phyloP scores from a whole-genome alignment of 2,329 filamentous ascomycete genomes.

The Macroventuria anomochaeta region DNA sequence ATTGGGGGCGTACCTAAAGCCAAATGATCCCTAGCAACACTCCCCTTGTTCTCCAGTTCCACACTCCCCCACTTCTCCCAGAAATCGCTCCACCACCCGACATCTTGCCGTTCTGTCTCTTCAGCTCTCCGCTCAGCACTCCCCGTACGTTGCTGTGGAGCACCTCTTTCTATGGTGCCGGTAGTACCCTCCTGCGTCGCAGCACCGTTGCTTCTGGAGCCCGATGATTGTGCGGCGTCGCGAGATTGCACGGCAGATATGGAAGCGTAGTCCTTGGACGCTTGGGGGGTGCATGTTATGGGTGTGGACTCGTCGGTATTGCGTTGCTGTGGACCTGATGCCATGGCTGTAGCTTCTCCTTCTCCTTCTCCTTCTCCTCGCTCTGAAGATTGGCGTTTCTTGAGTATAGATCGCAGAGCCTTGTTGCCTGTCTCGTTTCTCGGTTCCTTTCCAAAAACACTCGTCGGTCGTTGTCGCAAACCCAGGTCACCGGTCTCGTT shows the following conservation, averaged over 20 bases:
- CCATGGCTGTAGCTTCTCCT: neutral
- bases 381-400: neutral
- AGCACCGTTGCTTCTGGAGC: slow-evolving; percentile 5
- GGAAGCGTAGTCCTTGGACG: slow-evolving; percentile 30
- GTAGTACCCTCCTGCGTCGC: slow-evolving; percentile 3
- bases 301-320: slow-evolving; percentile 49
- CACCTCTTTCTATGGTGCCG: neutral
- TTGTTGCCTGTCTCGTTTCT: slow-evolving; percentile 1
- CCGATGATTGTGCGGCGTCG: slow-evolving; percentile 1
- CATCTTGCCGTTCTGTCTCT: slow-evolving; percentile 28
- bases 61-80: slow-evolving; percentile 69
- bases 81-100: slow-evolving; percentile 61
- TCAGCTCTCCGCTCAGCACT: slow-evolving; percentile 34
- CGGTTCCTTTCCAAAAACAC: neutral
- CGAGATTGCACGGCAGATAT: slow-evolving; percentile 25
- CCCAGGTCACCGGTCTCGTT: neutral
- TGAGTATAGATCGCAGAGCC: neutral
- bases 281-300: slow-evolving; percentile 25
- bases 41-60: slow-evolving; percentile 85
- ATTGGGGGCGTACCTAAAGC: slow-evolving; percentile 68
- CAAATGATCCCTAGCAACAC: slow-evolving; percentile 81
- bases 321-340: slow-evolving; percentile 3
- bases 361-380: too few relatives aligned
- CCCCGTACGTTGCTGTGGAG: slow-evolving; percentile 8
- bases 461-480: neutral